These are phyloP conservation scores for Candida insectorum DNA, from an alignment of 805 yeast genomes.

Conservation along the genomic window DNA sequence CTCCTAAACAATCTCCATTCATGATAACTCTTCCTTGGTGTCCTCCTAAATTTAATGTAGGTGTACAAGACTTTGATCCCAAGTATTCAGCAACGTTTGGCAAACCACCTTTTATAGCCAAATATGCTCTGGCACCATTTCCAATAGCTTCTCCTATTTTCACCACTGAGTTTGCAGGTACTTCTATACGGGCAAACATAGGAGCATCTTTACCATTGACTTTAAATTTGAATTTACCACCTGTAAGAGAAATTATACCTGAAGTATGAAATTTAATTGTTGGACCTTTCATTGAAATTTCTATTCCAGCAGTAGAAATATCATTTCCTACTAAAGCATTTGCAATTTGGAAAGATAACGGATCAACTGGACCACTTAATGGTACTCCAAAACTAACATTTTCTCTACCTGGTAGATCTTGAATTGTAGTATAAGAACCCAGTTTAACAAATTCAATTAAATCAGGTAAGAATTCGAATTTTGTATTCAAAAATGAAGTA, in stretches of 20 bases:
- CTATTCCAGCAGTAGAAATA: slow-evolving; percentile 72
- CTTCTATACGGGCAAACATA: slow-evolving; percentile 59
- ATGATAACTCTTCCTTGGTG: slow-evolving; percentile 67
- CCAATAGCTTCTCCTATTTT: slow-evolving; percentile 12
- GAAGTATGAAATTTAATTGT: slow-evolving; percentile 77
- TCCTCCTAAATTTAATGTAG: slow-evolving; percentile 15
- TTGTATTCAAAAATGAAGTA: slow-evolving; percentile 70
- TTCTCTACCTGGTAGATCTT: slow-evolving; percentile 92
- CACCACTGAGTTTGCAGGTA: slow-evolving; percentile 59
- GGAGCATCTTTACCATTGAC: slow-evolving; percentile 79
- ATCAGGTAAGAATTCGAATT: slow-evolving; percentile 40
- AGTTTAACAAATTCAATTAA: slow-evolving; percentile 75
- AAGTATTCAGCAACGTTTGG: slow-evolving; percentile 57
- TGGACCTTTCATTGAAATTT: slow-evolving; percentile 55
- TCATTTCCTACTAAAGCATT: slow-evolving; percentile 88
- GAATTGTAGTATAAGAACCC: slow-evolving; percentile 87
- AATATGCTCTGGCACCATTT: slow-evolving; percentile 82
- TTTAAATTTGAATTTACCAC: slow-evolving; percentile 71
- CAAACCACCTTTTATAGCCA: slow-evolving; percentile 92
- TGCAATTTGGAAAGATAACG: slow-evolving; percentile 82
- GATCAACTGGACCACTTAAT: slow-evolving; percentile 98
- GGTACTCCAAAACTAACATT: slow-evolving; percentile 93
- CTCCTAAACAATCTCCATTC: slow-evolving; percentile 84
- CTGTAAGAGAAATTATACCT: slow-evolving; percentile 75
- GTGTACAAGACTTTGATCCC: slow-evolving; percentile 93